Percentiles rank a stretch among this genome's conserved stretches.
These are phyloP conservation scores for Podila clonocystis DNA, from an alignment of 192 early-diverging fungal genomes.

Conservation along the genomic window DNA sequence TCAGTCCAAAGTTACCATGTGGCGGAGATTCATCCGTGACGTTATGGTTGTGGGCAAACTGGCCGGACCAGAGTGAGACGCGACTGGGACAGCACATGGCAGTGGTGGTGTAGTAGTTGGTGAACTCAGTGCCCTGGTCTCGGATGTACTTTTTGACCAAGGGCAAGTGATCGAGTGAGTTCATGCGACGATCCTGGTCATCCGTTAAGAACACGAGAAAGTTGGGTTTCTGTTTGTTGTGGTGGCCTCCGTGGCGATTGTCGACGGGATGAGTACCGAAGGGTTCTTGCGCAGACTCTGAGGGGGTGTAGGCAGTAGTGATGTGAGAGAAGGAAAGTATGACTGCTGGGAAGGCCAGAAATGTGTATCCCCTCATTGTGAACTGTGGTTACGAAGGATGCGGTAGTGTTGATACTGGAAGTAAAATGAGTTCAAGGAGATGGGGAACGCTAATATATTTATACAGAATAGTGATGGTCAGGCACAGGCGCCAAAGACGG, in stretches of 20 bases:
- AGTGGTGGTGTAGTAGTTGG: conserved; percentile 70
- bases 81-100: conserved; percentile 73
- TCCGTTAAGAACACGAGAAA: conserved; percentile 74
- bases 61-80: conserved; percentile 63
- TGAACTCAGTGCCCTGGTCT: conserved; percentile 66
- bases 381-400: neutral
- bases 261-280: neutral
- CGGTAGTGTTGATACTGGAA: neutral
- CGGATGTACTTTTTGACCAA: conserved; percentile 68
- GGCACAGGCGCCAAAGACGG: too few species aligned
- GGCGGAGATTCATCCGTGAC: conserved; percentile 46
- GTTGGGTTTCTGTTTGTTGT: conserved; percentile 61
- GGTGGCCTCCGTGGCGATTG: neutral
- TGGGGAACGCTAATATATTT: too few species aligned
- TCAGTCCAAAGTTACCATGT: conserved; percentile 20
- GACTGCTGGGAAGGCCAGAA: conserved; percentile 20
- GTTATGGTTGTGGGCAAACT: conserved; percentile 73
- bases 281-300: conserved; percentile 1
- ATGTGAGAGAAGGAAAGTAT: conserved; percentile 36
- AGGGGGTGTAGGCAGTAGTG: neutral
- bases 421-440: too few species aligned
- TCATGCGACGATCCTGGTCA: conserved; percentile 67
- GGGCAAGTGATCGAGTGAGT: conserved; percentile 70
- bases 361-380: conserved; percentile 20
- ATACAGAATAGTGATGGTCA: too few species aligned